Percentiles rank a stretch among this genome's conserved stretches.
Evolutionary conservation across 1,284 basidiomycete genomes (phyloP).

Genomic region (Thecaphora thlaspeos): DNA sequence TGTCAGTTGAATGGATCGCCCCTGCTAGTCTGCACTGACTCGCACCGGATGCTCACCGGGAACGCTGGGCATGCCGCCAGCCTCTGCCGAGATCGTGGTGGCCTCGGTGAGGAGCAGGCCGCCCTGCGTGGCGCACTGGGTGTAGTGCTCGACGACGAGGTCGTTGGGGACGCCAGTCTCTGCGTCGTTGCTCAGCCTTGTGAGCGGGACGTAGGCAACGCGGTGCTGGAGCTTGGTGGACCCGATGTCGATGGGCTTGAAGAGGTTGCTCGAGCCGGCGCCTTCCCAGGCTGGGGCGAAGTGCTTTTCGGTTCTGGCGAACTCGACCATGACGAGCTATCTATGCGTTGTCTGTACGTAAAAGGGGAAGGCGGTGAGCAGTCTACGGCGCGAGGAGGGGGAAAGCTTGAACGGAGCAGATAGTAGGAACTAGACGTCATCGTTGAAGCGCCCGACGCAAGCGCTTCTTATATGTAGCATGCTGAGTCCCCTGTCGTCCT

Average conservation of each 20-base stretch:
- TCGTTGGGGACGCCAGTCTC: background rate
- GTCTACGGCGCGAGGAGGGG: too few species aligned
- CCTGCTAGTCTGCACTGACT: too few species aligned
- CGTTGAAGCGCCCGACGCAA: too few species aligned
- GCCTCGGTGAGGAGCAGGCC: conserved; percentile 3
- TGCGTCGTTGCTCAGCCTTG: background rate
- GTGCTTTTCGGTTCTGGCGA: background rate
- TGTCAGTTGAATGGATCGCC: too few species aligned
- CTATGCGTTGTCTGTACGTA: too few species aligned
- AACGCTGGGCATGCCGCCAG: background rate
- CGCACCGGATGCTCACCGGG: background rate
- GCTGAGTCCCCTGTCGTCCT: too few species aligned
- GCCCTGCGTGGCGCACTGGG: background rate
- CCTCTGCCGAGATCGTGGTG: background rate
- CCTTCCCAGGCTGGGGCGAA: background rate
- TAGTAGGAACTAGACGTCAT: too few species aligned
- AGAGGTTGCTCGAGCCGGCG: background rate
- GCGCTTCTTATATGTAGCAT: too few species aligned
- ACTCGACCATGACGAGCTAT: background rate
- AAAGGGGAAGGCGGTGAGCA: too few species aligned
- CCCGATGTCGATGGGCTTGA: background rate
- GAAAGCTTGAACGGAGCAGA: too few species aligned
- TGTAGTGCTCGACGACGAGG: conserved; percentile 1
- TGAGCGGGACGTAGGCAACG: background rate
- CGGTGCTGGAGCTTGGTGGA: background rate